phyloP scores from a whole-genome alignment of 208 protist species.

The Crithidia brevicula region DNA sequence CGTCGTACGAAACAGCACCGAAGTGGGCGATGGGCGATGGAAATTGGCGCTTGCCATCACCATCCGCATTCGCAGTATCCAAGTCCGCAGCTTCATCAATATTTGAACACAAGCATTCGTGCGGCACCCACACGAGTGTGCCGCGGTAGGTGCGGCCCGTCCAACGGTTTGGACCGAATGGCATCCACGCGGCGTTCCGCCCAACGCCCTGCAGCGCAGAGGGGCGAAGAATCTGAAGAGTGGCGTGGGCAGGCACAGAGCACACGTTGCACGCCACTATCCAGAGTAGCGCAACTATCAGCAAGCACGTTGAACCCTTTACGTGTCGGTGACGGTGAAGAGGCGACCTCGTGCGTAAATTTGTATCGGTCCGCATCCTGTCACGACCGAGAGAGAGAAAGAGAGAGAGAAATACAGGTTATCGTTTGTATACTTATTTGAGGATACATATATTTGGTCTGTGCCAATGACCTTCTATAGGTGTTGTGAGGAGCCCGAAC shows the following conservation, averaged over 20 bases:
- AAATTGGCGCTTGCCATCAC: too few relatives aligned
- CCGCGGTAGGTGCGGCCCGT: neutral
- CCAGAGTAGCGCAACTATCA: neutral
- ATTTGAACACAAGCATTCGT: neutral
- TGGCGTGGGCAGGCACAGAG: neutral
- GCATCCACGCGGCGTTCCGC: neutral
- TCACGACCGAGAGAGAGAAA: too few relatives aligned
- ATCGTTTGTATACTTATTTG: too few relatives aligned
- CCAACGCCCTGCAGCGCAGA: neutral
- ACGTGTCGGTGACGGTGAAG: too few relatives aligned
- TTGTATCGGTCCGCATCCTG: too few relatives aligned
- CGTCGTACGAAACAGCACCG: neutral
- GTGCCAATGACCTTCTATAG: too few relatives aligned
- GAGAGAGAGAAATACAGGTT: too few relatives aligned
- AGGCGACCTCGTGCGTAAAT: too few relatives aligned
- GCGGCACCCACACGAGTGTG: neutral
- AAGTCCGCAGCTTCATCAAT: neutral
- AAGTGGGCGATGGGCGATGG: conserved; percentile 3
- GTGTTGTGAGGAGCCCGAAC: too few relatives aligned
- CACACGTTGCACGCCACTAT: neutral
- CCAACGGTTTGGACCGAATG: neutral
- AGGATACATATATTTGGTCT: too few relatives aligned
- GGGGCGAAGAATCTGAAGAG: neutral
- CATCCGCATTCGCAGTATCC: neutral
- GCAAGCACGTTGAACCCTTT: too few relatives aligned